Evolutionary conservation across 1,284 basidiomycete species (phyloP).

Genomic region (Trichosporon asahii): DNA sequence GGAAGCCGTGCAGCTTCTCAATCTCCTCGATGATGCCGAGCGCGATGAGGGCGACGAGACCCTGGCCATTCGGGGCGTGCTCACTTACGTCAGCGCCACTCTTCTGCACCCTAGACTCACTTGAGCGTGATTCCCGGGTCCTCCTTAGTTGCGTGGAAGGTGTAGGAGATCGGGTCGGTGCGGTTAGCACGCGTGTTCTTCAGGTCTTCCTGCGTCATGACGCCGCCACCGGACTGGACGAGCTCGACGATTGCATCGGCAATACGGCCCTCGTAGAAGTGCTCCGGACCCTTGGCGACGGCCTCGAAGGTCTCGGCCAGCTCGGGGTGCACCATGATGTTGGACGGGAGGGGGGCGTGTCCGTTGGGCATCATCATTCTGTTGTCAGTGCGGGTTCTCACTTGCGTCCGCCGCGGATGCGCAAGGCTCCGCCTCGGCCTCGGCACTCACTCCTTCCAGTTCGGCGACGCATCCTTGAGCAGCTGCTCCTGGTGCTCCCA

Average conservation of each 20-base stretch:
- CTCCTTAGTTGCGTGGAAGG: constrained; percentile 58
- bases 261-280: constrained; percentile 84
- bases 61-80: constrained; percentile 93
- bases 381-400: neutral
- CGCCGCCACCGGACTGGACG: constrained; percentile 69
- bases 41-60: constrained; percentile 84
- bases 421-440: no score
- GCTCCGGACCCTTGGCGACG: constrained; percentile 76
- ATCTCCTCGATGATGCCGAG: constrained; percentile 86
- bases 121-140: constrained; percentile 56
- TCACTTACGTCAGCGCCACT: constrained; percentile 45
- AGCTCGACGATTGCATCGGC: constrained; percentile 75
- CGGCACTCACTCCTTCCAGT: constrained; percentile 58
- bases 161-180: constrained; percentile 82
- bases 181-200: constrained; percentile 70
- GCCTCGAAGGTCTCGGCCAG: constrained; percentile 77
- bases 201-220: constrained; percentile 84
- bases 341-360: constrained; percentile 59
- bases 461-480: constrained; percentile 76
- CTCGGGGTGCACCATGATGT: constrained; percentile 72
- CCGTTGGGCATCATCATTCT: constrained; percentile 50
- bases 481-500: constrained; percentile 73
- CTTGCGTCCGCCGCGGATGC: no score
- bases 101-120: neutral
- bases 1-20: constrained; percentile 68